Evolutionary conservation across 2,329 filamentous ascomycete species (phyloP), one percentile per base, ranked within the genome.

Genomic region (Cladosporium sp.): DNA sequence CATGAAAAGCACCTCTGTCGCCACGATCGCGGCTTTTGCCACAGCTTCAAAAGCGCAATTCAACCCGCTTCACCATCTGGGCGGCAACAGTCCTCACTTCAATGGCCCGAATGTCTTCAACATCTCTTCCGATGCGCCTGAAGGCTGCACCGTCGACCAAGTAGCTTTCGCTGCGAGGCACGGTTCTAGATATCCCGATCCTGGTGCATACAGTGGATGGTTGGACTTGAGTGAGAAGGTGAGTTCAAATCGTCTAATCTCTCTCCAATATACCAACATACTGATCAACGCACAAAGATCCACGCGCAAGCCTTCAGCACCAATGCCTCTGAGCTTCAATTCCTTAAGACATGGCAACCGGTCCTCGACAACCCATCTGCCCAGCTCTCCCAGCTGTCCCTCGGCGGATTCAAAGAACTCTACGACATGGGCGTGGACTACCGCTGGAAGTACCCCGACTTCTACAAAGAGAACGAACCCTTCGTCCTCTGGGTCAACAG

Each of bases 401-500:
- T 78, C 5, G 84, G 82, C 1, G 84, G 84, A 0, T 81, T 79
- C 59, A 83, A 83, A 56, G 84, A 86, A 62, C 66, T 77, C 0
- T 73, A 76, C 36, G 77, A 80, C 52, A 69, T 83, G 64, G 80
- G 79, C 5, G 78, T 80, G 50, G 69, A 69, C 3, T 69, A 80
- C 44, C 62, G 65, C 45, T 61, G 61, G 45, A 65, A 64, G 57
- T 77, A 75, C 58, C 71, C 74, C 0, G 64, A 76, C 32, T 71
- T 85, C 15, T 76, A 77, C 54, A 60, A 68, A 20, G 69, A 75
- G 52, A 71, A 73, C 49, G 69, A 67, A 0, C 68, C 70, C 1
- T 84, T 85, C 58, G 70, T 77, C 7, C 76, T 83, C 6, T 87
- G 81, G 80, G 76, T 81, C 15, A 87, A 86, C 62, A 79, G 82